Percentiles rank a stretch among this genome's conserved stretches.
These are phyloP conservation scores for Microbotryomycetes sp. DNA, from an alignment of 1,284 basidiomycete genomes.

Conservation along the genomic window DNA sequence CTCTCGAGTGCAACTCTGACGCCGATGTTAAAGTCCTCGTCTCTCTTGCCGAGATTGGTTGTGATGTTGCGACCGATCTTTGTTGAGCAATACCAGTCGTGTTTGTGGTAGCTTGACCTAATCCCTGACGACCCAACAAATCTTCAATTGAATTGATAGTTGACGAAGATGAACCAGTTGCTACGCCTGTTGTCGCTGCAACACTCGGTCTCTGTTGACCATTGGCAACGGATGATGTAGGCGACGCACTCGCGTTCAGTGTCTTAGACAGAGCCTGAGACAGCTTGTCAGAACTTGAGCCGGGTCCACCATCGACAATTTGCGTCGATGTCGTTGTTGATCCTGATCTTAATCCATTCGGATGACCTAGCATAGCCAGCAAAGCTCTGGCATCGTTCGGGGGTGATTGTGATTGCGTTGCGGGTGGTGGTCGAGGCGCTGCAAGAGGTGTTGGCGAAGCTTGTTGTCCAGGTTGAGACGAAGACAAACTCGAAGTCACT, in stretches of 20 bases:
- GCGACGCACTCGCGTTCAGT: background rate
- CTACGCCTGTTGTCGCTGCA: background rate
- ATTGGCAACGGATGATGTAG: background rate
- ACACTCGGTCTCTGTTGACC: background rate
- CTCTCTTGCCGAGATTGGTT: background rate
- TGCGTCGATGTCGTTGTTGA: background rate
- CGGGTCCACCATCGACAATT: background rate
- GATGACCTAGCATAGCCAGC: constrained; percentile 21
- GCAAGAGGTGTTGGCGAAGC: background rate
- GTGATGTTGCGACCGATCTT: background rate
- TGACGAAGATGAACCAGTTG: background rate
- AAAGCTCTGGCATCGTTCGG: constrained; percentile 14
- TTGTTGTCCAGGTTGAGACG: background rate
- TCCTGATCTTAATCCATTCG: background rate
- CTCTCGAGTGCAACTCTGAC: too few relatives aligned
- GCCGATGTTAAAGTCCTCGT: background rate
- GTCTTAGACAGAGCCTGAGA: background rate
- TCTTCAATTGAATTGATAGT: too few relatives aligned
- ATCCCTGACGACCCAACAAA: background rate
- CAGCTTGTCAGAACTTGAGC: background rate
- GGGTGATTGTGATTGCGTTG: background rate
- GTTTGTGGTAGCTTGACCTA: background rate
- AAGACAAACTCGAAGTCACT: too few relatives aligned
- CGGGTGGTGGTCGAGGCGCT: background rate
- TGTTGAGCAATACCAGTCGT: background rate